Evolutionary conservation across 83 land plant genomes (phyloP), one percentile per base, ranked within the genome.

Genomic region (Diphasiastrum complanatum): DNA sequence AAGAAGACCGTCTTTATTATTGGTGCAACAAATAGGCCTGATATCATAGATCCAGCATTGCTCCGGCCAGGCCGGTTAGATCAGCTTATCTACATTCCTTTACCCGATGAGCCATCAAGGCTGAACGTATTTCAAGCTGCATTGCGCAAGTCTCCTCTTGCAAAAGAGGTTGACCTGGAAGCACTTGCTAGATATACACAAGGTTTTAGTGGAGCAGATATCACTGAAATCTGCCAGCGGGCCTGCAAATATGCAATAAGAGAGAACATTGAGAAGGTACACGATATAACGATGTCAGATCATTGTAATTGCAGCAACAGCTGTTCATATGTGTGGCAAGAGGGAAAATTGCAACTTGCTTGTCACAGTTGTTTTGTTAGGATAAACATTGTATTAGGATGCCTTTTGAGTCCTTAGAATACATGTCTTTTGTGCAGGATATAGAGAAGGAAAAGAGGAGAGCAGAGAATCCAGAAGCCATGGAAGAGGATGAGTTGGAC

Each of bases 401-500:
- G 43, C 43, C 43, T 8, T 40, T 8, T 16, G 43, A 8, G 16
- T 8, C 16, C 12, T 40, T 8, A 16, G 12, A 16, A 40, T 8
- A 16, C 43, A 16, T 40, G 43, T 8, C 57, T 16, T 10, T 8
- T 10, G 3, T 53, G 32, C 32, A 59, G 61, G 45, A 59, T 19
- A 34, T 59, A 18, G 61, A 59, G 61, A 59, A n/a, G 61, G 61
- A 37, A 20, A 34, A 34, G 46, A 59, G 61, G 36, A 8, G 18
- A 4, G 61, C 61, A 4, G 61, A 59, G 20, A 59, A 37, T 37
- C 61, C 61, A 35, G 61, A 59, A 5, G 61, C 45, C 4, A 59
- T 59, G 61, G 61, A 59, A n/a, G 61, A 59, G 20, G 57, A 53
- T 53, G 61, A 59, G 45, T 45, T 18, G 12, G 61, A 59, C n/a